phyloP scores from a whole-genome alignment of 1,139 yeast genomes.

The Yamadazyma spencermartinsiae region DNA sequence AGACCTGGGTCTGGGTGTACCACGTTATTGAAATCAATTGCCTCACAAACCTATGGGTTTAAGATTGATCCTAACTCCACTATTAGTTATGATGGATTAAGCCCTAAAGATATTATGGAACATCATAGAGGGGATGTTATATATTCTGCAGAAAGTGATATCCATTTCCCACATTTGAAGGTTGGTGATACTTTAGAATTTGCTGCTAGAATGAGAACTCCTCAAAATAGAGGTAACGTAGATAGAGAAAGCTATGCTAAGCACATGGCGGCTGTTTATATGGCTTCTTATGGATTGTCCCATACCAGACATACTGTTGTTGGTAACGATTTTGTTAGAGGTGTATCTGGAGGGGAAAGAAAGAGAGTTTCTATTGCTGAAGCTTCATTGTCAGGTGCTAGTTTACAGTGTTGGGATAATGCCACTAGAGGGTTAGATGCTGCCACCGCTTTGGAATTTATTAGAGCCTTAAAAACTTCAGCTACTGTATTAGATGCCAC shows the following conservation, averaged over 20 bases:
- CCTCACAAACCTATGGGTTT: slow-evolving; percentile 39
- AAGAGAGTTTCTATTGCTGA: slow-evolving; percentile 48
- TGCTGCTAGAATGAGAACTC: slow-evolving; percentile 44
- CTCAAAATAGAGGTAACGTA: slow-evolving; percentile 39
- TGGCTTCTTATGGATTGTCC: slow-evolving; percentile 43
- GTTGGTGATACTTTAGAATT: slow-evolving; percentile 53
- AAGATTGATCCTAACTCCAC: slow-evolving; percentile 27
- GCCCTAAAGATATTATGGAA: slow-evolving; percentile 47
- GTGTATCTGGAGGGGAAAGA: slow-evolving; percentile 48
- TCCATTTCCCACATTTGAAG: slow-evolving; percentile 53
- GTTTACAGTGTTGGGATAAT: slow-evolving; percentile 59
- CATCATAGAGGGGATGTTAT: slow-evolving; percentile 50
- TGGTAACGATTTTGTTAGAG: slow-evolving; percentile 39
- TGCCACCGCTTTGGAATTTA: slow-evolving; percentile 68
- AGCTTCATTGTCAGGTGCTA: slow-evolving; percentile 37
- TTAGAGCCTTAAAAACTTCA: slow-evolving; percentile 63
- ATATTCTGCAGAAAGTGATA: slow-evolving; percentile 54
- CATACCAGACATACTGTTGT: slow-evolving; percentile 37
- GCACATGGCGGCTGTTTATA: slow-evolving; percentile 43
- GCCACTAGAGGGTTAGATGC: slow-evolving; percentile 64
- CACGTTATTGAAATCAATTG: slow-evolving; percentile 34
- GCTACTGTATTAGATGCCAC: slow-evolving; percentile 60
- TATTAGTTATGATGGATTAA: slow-evolving; percentile 50
- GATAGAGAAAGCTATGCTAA: slow-evolving; percentile 40
- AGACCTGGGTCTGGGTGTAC: slow-evolving; percentile 42